Base-by-base conservation (phyloP, 768 basidiomycete genomes). In the Obba rivulosa region DNA sequence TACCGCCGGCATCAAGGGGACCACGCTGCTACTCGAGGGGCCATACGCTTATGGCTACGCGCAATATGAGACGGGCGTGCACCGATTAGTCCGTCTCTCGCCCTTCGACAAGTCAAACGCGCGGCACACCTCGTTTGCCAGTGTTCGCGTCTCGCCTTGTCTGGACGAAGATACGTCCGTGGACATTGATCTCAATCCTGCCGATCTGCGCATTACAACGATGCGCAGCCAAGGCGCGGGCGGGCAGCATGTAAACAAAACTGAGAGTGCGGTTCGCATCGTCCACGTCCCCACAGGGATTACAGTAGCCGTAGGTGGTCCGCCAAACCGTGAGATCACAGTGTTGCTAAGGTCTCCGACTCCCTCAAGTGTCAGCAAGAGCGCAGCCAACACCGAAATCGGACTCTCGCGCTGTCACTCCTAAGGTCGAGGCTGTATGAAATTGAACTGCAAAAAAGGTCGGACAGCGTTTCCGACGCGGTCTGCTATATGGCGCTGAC, bases 61-160 rank as follows among this genome's bases (percentile, higher is more conserved):
- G 2, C 57, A 50, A 24, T 51, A 58, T 43, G 57, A 58, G 37
- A 46, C 46, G 10, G 57, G 57, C 1, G 42, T 58, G 13, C 57
- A 58, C 42, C 43, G 49, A 23, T 42, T 58, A 2, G 44, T 51
- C 10, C 49, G 44, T 13, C 36, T 23, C 2, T 53, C 51, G 20
- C 37, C 49, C 9, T 50, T 48, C 22, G 52, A 53, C 21, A 17
- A 34, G 8, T 45, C 21, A 3, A 51, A 43, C 22, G 43, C 42
- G 21, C 21, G 43, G 25, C 44, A 49, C 20, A 48, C 54, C 3
- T 49, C 54, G 7, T 47, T 44, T 23, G 54, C 57, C 3, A 53
- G 49, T 35, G 54, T 58, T 13, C 54, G 52, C 18, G 57, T 58
- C 8, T 53, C 43, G 10, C 57, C 57, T 0, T 46, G 45, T 40